Base-by-base conservation (phyloP, 2,329 filamentous ascomycete species). In the Pezicula neosporulosa region DNA sequence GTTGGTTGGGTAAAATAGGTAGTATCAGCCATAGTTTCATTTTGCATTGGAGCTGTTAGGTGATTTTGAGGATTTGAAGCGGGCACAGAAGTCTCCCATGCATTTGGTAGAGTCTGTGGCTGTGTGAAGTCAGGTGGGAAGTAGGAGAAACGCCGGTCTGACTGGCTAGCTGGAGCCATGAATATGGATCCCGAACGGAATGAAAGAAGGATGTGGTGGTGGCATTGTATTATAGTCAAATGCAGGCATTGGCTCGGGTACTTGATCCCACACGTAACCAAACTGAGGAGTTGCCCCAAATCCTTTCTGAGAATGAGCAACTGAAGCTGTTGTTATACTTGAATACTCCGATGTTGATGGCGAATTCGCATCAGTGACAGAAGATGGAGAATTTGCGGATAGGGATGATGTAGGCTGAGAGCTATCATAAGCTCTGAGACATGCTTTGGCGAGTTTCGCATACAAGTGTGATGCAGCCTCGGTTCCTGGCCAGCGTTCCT, bases 401-500 rank as follows among this genome's bases (percentile, higher is more conserved):
- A 80, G 64, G 53, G 80, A 69, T 53, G 78, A 68, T 52, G 81
- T 69, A 50, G 81, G 66, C n/a, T 67, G 67, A 33, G 64, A 69
- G 41, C 55, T 56, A 56, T 92, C 86, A 69, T 96, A 99, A 61
- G 90, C 91, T 66, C 90, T 91, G 62, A 97, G 75, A 62, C 92
- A 96, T 12, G 92, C 91, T 52, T 81, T 83, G 44, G 93, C 86
- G 46, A 99, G 82, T 56, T 90, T 91, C n/a, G 81, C 78, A 65
- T 97, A 97, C 12, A 97, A 80, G 60, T 94, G 83, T 9, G 90
- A 84, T 3, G 92, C 91, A 15, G 90, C 88, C 37, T 85, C 81
- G 2, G 93, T 91, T 10, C 93, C 94, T 0, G 94, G 94, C 94
- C 94, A 97, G 54, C 92, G 81, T 63, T 93, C 88, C 0, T 89